Evolutionary conservation across 352 stramenopile genomes (phyloP), one percentile per base, ranked within the genome.

Genomic region (Phytopythium chamaehyphon): DNA sequence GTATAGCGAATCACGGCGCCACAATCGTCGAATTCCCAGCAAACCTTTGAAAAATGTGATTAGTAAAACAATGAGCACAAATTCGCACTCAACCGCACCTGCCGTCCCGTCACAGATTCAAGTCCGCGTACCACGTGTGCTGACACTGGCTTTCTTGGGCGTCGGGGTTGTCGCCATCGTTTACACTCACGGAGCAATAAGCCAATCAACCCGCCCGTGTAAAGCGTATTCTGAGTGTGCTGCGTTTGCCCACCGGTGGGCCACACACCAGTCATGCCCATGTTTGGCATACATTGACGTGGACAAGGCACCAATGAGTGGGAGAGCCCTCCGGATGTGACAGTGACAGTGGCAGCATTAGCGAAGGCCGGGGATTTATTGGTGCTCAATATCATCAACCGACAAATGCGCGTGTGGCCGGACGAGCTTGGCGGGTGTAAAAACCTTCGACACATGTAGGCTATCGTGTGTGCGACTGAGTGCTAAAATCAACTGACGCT

Each of bases 221-320:
- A 6, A 12, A 2, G 14, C 14, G 11, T 38, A 51, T 36, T 2
- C 42, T 1, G 26, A 63, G 38, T 68, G 60, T 40, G 21, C 46
- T 1, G 19, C 54, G 12, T 43, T 53, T 37, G 40, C 51, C 1
- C 36, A 68, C 22, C 51, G 50, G 12, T 64, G 55, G 61, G 22
- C 19, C 8, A 37, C 19, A 6, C 6, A 37, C 6, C 26, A 40
- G 11, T n/a, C 39, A 8, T 73, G 64, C 22, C 61, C 61, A 6
- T 70, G 65, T 21, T 15, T 74, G 1, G 50, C 55, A 10, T 65
- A 51, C 35, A 61, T 74, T 39, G 55, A 62, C 46, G 28, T 35
- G 14, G 42, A 62, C 6, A 11, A 49, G n/a, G 24, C 35, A 5
- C 57, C 46, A 8, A 44, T 16, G 28, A 51, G 16, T 49, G 46